Evolutionary conservation across 179 eudicot genomes (phyloP).

Genomic region (Corrigiola litoralis): DNA sequence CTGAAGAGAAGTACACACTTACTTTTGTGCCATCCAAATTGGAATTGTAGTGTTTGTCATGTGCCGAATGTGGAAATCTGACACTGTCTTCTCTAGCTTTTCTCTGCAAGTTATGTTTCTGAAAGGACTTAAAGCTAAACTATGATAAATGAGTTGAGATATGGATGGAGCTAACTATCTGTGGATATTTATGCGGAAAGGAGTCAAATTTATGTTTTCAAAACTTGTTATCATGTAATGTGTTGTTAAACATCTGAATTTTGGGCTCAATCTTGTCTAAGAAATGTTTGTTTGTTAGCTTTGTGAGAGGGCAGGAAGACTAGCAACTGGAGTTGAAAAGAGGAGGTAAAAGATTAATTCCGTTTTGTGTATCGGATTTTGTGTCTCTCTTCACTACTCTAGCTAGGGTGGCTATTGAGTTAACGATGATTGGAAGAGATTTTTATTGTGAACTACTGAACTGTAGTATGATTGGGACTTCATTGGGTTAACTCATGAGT

Average conservation of each 20-base stretch:
- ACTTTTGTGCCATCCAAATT: neutral
- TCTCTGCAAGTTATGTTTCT: neutral
- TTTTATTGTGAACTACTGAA: too few species aligned
- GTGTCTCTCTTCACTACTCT: too few species aligned
- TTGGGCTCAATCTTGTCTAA: neutral
- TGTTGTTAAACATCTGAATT: neutral
- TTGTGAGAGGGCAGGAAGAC: neutral
- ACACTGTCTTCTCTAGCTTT: neutral
- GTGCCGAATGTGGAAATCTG: neutral
- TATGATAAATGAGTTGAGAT: neutral
- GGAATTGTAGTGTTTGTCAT: neutral
- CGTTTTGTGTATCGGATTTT: too few species aligned
- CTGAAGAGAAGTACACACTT: neutral
- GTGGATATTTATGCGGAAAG: neutral
- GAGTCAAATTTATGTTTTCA: neutral
- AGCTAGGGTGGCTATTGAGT: too few species aligned
- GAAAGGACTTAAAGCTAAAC: neutral
- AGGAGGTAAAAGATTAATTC: too few species aligned
- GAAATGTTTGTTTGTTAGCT: neutral
- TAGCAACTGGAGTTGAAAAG: too few species aligned
- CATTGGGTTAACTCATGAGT: too few species aligned
- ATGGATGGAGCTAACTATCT: neutral
- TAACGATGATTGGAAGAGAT: too few species aligned
- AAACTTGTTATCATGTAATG: neutral
- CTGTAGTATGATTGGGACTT: too few species aligned